Base-by-base conservation (phyloP, 352 stramenopile species). In the Saprolegnia diclina region DNA sequence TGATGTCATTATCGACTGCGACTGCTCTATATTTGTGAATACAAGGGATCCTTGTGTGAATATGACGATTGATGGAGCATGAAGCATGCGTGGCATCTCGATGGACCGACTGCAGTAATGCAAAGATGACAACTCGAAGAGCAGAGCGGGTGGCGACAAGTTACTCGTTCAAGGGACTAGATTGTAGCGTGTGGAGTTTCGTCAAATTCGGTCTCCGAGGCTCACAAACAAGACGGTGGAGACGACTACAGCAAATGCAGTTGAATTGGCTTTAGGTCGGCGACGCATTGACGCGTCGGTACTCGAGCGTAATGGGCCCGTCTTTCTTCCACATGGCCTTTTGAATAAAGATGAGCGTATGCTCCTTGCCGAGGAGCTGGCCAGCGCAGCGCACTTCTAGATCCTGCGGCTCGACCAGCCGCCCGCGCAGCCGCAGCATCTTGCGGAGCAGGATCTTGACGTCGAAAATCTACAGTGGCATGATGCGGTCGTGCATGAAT, bases 301-400 rank as follows among this genome's bases (percentile, higher is more conserved):
- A 69, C 29, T 69, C 63, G 29, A 69, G 44, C 45, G 29, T 6
- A 19, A 69, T 63, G 10, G 63, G 63, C 26, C 29, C 16, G 1
- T 54, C 21, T 24, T 61, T 57, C 53, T 62, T 40, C 63, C 63
- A 69, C 16, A 69, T 53, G 7, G 63, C 61, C 0, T 40, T 26
- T 61, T 69, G 63, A 44, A 69, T 69, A 29, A 69, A 69, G 16
- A 53, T n/a, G 48, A 69, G 63, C 63, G 63, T 61, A 40, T 69
- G 63, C 29, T 69, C 63, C n/a, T 48, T 69, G 14, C 63, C 63
- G 16, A 69, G 46, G 24, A 61, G 44, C 37, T 69, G 45, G 53
- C 50, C 63, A 4, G 62, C 42, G 48, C 63, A 69, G 14, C 26
- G 53, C 11, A 69, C 50, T 55, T 69, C 44, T 4, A 69, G 24